Base-by-base conservation (phyloP, 352 stramenopile species). In the Thraustochytrium striatum region DNA sequence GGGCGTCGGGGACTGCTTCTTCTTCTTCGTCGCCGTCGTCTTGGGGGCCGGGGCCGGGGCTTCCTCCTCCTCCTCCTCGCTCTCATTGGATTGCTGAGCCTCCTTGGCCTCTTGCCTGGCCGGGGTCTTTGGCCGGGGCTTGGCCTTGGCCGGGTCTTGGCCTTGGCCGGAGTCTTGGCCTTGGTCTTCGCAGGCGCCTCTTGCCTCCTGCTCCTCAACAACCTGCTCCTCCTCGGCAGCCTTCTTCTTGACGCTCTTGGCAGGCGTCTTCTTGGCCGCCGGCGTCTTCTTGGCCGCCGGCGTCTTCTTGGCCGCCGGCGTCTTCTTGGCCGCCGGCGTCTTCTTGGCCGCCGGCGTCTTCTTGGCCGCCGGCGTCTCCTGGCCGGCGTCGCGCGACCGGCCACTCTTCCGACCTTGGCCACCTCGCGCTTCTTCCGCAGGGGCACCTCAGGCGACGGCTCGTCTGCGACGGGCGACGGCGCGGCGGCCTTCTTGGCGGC, bases 41-140 rank as follows among this genome's bases (percentile, higher is more conserved):
- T 62, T 62, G 16, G 19, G 58, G 32, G 19, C 25, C 25, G n/a
- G 25, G 21, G 8, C 0, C 30, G 9, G 13, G 13, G 9, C n/a
- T 39, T 9, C 78, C 16, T 80, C 69, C 41, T 53, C 79, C n/a
- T 78, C 75, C n/a, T 39, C 32, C 8, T 33, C 43, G 8, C 32
- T n/a, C 39, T 65, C 36, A 35, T 72, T 2, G 33, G 36, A 72
- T 38, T 47, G 19, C 73, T 72, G 41, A 0, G 33, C 65, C 0
- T 58, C 43, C 3, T 44, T 32, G 41, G 43, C 25, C 3, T 75
- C 52, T 3, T 75, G n/a, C 65, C 3, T 70, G 5, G 30, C n/a
- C 65, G 30, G 9, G 16, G 7, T 41, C 41, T 30, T 1, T 32
- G 32, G 19, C 65, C 8, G 28, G 21, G 50, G 19, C 65, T 9